Base-by-base conservation (phyloP, 1,139 yeast genomes). In the Schizosaccharomyces versatilis region DNA sequence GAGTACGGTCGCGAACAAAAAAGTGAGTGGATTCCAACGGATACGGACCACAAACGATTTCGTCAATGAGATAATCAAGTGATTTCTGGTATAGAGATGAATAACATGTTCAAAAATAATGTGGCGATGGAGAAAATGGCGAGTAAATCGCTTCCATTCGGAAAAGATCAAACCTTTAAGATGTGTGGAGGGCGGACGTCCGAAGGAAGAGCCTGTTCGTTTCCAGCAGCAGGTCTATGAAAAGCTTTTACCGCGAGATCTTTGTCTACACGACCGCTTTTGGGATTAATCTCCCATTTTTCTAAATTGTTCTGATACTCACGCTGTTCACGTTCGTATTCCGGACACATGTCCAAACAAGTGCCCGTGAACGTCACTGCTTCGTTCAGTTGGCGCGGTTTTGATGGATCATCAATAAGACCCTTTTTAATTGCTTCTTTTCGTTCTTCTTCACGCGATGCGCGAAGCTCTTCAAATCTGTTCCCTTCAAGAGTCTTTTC, bases 1-100 rank as follows among this genome's bases (percentile, higher is more conserved):
- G 76, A n/a, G 97, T 93, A 67, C 99, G 76, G 66, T 93, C 98
- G 97, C 99, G 90, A n/a, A 93, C 68, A 62, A 93, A 90, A 0
- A 95, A 78, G 63, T 93, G 97, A 1, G 90, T 75, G 10, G 80
- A 84, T 19, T 53, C 56, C 24, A 55, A 38, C 6, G 57, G 55
- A 51, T 55, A 51, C 12, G 38, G 51, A 3, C 54, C 57, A 36
- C 57, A 55, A 12, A 56, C 48, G 15, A 57, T 53, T 39, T 53
- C 39, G 32, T 57, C 56, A 40, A 57, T 44, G 38, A 57, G 55
- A 41, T 57, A 57, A 51, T 57, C 59, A 32, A 57, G 52, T 17
- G 59, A 57, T 51, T 57, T 38, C 36, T 39, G 14, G 36, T 32
- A 14, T 36, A 44, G 15, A 36, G 19, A 36, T 44, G 49, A 44